Conservation (phyloP, 345 rosid species). For the Citrus trifoliata region DNA sequence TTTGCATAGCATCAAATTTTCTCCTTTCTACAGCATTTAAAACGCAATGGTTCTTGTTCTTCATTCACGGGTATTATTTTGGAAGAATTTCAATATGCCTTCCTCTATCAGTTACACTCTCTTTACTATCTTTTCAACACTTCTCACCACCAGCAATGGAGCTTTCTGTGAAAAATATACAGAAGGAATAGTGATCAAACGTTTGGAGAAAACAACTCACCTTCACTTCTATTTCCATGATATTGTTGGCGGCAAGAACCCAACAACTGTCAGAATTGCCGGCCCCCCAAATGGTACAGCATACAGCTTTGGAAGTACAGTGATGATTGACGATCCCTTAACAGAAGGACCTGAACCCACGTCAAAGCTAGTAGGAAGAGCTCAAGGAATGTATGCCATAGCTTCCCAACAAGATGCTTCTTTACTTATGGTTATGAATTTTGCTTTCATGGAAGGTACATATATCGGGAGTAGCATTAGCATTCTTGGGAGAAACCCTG, state of each 20-base stretch:
- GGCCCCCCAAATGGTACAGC: constrained; percentile 16
- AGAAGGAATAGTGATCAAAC: constrained; percentile 25
- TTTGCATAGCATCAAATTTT: not conserved
- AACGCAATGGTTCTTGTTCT: not conserved
- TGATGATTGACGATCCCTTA: constrained; percentile 26
- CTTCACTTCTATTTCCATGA: constrained; percentile 35
- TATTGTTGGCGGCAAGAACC: constrained; percentile 20
- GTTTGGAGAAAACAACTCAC: constrained; percentile 17
- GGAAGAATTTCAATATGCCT: constrained; percentile 13
- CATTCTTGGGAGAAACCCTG: constrained; percentile 29
- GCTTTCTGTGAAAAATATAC: constrained; percentile 30
- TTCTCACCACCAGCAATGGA: constrained; percentile 8
- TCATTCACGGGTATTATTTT: not conserved
- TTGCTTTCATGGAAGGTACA: constrained; percentile 32
- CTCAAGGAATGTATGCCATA: constrained; percentile 29
- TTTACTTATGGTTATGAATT: constrained; percentile 31
- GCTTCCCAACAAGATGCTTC: constrained; percentile 26
- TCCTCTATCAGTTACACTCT: constrained; percentile 2
- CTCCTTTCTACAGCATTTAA: not conserved
- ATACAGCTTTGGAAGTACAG: constrained; percentile 18
- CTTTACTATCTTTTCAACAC: constrained; percentile 13
- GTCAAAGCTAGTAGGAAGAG: constrained; percentile 39
- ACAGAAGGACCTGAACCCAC: constrained; percentile 31
- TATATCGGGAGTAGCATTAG: constrained; percentile 42
- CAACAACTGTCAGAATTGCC: constrained; percentile 17